These are phyloP conservation scores for Stromatinia cepivora DNA, from an alignment of 2,329 filamentous ascomycete genomes.

Conservation along the genomic window DNA sequence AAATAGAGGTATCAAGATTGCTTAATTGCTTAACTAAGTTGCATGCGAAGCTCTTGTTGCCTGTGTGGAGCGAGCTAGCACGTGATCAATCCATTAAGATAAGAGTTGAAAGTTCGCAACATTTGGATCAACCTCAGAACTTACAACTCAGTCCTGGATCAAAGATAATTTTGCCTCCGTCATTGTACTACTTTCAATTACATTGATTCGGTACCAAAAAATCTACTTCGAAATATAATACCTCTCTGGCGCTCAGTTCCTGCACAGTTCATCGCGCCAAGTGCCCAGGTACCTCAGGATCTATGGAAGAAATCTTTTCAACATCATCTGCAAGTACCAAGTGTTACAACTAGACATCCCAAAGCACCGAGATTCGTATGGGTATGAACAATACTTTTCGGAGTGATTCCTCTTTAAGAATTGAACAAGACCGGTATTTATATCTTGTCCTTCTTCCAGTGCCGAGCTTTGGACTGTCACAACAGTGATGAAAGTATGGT, in stretches of 20 bases:
- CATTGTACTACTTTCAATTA: neutral
- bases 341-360: neutral
- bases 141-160: neutral
- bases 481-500: neutral
- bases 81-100: neutral
- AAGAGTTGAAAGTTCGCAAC: neutral
- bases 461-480: neutral
- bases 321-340: neutral
- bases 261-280: neutral
- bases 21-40: slow-evolving; percentile 15
- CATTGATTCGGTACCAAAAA: neutral
- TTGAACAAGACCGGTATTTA: neutral
- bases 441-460: neutral
- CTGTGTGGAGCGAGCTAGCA: slow-evolving; percentile 12
- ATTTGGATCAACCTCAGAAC: neutral
- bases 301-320: neutral
- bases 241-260: neutral
- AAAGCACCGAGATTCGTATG: neutral
- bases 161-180: neutral
- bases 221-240: neutral
- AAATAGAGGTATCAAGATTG: slow-evolving; percentile 6
- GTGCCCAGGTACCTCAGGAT: neutral
- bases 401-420: neutral
- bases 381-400: neutral
- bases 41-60: slow-evolving; percentile 25